These are phyloP conservation scores for Penicillium verrucosum DNA, from an alignment of 2,329 filamentous ascomycete genomes.

Conservation along the genomic window DNA sequence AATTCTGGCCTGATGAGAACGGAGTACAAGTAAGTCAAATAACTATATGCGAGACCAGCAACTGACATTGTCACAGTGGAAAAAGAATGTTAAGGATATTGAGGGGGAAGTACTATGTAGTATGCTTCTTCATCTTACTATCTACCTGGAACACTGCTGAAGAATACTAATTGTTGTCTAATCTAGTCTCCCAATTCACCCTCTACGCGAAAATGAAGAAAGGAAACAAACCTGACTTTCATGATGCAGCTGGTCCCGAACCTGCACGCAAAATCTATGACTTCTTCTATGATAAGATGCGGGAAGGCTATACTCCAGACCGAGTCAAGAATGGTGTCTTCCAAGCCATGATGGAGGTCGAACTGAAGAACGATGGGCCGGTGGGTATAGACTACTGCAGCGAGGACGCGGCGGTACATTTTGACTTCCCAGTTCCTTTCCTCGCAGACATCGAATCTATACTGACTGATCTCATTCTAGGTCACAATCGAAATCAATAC, in stretches of 20 bases:
- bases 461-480: slow-evolving; percentile 25
- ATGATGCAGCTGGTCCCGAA: slow-evolving; percentile 74
- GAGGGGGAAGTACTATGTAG: slow-evolving; percentile 90
- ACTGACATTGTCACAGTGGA: slow-evolving; percentile 64
- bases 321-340: slow-evolving; percentile 94
- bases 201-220: slow-evolving; percentile 91
- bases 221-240: slow-evolving; percentile 92
- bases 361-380: slow-evolving; percentile 80
- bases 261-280: slow-evolving; percentile 80
- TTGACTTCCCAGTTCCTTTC: slow-evolving; percentile 29
- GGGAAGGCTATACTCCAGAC: slow-evolving; percentile 66
- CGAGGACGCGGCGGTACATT: slow-evolving; percentile 56
- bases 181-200: slow-evolving; percentile 89
- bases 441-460: slow-evolving; percentile 10
- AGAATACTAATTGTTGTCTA: not conserved
- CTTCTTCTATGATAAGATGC: slow-evolving; percentile 74
- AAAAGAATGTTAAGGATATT: slow-evolving; percentile 82
- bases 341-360: slow-evolving; percentile 98
- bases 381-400: slow-evolving; percentile 61
- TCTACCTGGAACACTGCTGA: not conserved
- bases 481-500: slow-evolving; percentile 49
- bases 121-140: slow-evolving; percentile 44
- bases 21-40: slow-evolving; percentile 57
- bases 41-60: not conserved
- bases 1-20: slow-evolving; percentile 81